Percentiles rank a stretch among this genome's conserved stretches.
phyloP scores from a whole-genome alignment of 1,284 basidiomycete species.

The Malassezia nana region DNA sequence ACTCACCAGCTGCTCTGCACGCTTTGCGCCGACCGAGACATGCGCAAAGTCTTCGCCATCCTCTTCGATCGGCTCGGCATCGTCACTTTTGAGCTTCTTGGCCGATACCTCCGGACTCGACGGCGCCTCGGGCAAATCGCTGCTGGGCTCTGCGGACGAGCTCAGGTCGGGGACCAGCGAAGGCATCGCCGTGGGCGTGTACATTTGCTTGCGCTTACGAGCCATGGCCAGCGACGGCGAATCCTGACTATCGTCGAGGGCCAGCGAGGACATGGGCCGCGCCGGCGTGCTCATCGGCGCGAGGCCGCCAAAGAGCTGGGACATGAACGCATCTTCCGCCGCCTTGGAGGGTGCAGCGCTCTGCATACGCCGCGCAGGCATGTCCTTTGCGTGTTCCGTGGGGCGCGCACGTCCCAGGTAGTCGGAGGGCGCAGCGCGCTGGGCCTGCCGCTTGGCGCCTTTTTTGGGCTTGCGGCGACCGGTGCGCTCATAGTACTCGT shows the following conservation, averaged over 20 bases:
- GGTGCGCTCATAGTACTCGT: constrained; percentile 44
- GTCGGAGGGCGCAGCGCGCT: constrained; percentile 15
- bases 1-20: constrained; percentile 17
- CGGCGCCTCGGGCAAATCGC: constrained; percentile 17
- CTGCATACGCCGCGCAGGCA: constrained; percentile 3
- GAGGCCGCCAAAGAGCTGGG: constrained; percentile 36
- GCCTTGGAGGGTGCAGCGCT: constrained; percentile 28
- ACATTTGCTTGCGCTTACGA: constrained; percentile 23
- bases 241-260: constrained; percentile 16
- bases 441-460: constrained; percentile 22
- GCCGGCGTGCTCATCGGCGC: constrained; percentile 20
- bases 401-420: constrained; percentile 8
- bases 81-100: constrained; percentile 25
- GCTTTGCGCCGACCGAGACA: constrained; percentile 27
- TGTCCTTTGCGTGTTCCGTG: neutral
- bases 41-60: constrained; percentile 27
- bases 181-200: constrained; percentile 6
- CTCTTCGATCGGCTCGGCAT: constrained; percentile 22
- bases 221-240: constrained; percentile 16
- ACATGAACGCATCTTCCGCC: constrained; percentile 47
- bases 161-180: constrained; percentile 5
- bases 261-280: constrained; percentile 6
- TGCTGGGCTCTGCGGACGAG: constrained; percentile 18
- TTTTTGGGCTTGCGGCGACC: constrained; percentile 43
- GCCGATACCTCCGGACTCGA: constrained; percentile 3